phyloP scores from a whole-genome alignment of 139 green algal genomes.

The Ettlia oleoabundans region DNA sequence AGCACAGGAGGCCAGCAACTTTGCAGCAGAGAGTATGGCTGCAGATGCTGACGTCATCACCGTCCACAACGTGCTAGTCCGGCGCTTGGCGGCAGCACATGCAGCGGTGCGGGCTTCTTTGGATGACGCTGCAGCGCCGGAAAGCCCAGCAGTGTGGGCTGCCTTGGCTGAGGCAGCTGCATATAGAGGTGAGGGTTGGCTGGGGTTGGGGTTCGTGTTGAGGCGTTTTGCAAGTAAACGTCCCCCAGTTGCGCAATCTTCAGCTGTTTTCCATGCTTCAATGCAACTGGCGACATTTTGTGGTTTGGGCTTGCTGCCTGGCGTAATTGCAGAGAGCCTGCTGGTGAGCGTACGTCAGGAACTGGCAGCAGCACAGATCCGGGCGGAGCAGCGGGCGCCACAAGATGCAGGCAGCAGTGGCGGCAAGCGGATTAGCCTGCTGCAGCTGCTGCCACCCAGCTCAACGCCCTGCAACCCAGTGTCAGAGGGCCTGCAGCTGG shows the following conservation, averaged over 20 bases:
- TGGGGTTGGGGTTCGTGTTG: too few relatives aligned
- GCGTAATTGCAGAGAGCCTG: not conserved
- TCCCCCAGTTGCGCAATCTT: too few relatives aligned
- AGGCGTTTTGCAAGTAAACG: too few relatives aligned
- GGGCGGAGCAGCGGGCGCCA: not conserved
- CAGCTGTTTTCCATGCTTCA: too few relatives aligned
- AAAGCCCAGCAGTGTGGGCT: not conserved
- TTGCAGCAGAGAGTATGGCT: slow-evolving; percentile 18
- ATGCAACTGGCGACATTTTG: not conserved
- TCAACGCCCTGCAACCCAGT: slow-evolving; percentile 4
- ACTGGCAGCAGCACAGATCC: not conserved
- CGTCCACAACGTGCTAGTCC: not conserved
- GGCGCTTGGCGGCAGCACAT: not conserved
- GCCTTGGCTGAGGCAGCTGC: slow-evolving; percentile 11
- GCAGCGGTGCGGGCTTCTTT: not conserved
- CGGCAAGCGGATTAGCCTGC: not conserved
- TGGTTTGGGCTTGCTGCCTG: too few relatives aligned
- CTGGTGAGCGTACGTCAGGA: slow-evolving; percentile 21
- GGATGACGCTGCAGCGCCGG: not conserved
- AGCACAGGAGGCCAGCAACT: slow-evolving; percentile 26
- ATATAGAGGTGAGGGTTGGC: slow-evolving; percentile 21
- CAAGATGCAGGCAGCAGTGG: too few relatives aligned
- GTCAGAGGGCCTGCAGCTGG: not conserved
- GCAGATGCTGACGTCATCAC: slow-evolving; percentile 11
- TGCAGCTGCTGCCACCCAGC: slow-evolving; percentile 26